Conservation (phyloP, 805 yeast genomes). For the Candida argentea region DNA sequence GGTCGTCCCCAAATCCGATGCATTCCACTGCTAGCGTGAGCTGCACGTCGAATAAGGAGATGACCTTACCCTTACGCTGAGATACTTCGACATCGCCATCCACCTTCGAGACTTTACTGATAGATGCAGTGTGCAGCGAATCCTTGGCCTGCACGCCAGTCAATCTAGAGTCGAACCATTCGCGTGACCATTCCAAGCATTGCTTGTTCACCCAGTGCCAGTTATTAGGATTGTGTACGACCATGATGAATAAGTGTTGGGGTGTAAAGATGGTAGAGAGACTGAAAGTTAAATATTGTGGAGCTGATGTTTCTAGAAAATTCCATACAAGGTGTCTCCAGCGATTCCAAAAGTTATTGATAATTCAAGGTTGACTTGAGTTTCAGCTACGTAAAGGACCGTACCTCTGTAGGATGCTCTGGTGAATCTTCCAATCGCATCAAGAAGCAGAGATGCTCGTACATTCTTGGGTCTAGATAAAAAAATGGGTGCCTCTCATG, state of each 20-base stretch:
- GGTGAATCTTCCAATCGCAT: no score
- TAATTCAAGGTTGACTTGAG: no score
- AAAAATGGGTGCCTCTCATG: no score
- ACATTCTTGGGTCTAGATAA: no score
- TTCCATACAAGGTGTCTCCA: constrained; percentile 2
- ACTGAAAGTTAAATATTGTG: not conserved
- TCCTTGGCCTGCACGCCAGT: constrained; percentile 34
- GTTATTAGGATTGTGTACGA: constrained; percentile 91
- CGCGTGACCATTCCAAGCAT: constrained; percentile 84
- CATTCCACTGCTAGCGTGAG: constrained; percentile 54
- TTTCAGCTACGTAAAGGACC: no score
- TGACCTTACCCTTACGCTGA: constrained; percentile 94
- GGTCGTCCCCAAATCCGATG: constrained; percentile 17
- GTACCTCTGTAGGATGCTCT: no score
- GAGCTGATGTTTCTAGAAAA: constrained; percentile 7
- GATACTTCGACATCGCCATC: constrained; percentile 97
- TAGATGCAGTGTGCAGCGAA: constrained; percentile 21
- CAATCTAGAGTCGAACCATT: constrained; percentile 58
- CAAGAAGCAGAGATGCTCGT: no score
- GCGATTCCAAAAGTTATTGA: no score
- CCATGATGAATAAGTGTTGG: constrained; percentile 42
- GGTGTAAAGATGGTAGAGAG: not conserved
- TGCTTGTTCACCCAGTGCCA: constrained; percentile 99
- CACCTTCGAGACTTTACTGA: constrained; percentile 41
- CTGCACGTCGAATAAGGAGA: constrained; percentile 78